A percentile compares a stretch with the other conserved stretches of the same genome.
Conservation (phyloP, 371 early-diverging fungal genomes). For the Hamiltosporidium tvaerminnensis region DNA sequence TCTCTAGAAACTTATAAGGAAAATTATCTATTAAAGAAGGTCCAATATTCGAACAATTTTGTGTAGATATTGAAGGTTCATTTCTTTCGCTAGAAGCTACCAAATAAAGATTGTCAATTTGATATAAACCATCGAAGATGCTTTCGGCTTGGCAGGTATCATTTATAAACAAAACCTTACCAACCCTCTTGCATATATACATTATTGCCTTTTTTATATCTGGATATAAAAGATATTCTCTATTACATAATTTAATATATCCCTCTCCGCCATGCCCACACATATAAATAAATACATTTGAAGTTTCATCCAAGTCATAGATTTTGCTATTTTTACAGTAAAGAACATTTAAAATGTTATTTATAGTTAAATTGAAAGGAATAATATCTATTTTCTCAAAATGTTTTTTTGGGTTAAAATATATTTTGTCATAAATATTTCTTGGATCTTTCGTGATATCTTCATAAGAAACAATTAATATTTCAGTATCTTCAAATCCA, state of each 20-base stretch:
- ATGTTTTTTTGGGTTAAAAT: conserved; percentile 10
- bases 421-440: conserved; percentile 7
- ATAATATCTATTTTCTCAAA: conserved; percentile 15
- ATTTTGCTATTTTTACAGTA: conserved; percentile 26
- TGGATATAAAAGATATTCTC: conserved; percentile 34
- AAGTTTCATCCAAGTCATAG: conserved; percentile 18
- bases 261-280: conserved; percentile 48
- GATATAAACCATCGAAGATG: conserved; percentile 24
- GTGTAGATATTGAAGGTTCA: conserved; percentile 36
- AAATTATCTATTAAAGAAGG: conserved; percentile 16
- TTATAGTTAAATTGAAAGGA: conserved; percentile 7
- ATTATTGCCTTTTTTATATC: conserved; percentile 38
- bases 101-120: conserved; percentile 32
- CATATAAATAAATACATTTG: conserved; percentile 48
- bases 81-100: conserved; percentile 29
- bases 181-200: conserved; percentile 21
- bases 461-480: conserved; percentile 7
- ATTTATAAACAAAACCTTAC: conserved; percentile 38
- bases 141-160: conserved; percentile 52
- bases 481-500: conserved; percentile 10
- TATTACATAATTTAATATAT: conserved; percentile 41
- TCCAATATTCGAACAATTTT: conserved; percentile 3
- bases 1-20: no score
- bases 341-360: conserved; percentile 38
- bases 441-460: conserved; percentile 16